Evolutionary conservation across 2,329 filamentous ascomycete species (phyloP).

Genomic region (Zymoseptoria crescenta): DNA sequence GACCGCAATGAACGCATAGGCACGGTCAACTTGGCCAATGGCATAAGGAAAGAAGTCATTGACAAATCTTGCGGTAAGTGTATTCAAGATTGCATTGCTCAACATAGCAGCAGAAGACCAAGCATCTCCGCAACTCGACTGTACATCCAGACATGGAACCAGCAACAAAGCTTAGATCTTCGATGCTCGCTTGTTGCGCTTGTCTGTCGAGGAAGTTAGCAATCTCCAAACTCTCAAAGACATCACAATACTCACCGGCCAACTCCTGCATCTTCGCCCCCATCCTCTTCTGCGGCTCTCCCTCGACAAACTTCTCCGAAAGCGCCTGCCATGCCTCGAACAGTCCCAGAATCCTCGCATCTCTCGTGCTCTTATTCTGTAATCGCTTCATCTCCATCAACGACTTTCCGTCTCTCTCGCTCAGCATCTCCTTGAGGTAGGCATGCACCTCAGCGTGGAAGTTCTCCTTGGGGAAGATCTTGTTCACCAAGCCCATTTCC

Average conservation of each 20-base stretch:
- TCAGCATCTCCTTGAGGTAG: slow-evolving; percentile 19
- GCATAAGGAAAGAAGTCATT: not conserved
- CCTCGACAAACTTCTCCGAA: slow-evolving; percentile 23
- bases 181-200: slow-evolving; percentile 9
- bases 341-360: slow-evolving; percentile 19
- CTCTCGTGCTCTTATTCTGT: slow-evolving; percentile 17
- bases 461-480: slow-evolving; percentile 20
- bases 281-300: slow-evolving; percentile 23
- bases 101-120: not conserved
- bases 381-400: slow-evolving; percentile 26
- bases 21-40: not conserved
- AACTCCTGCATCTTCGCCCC: slow-evolving; percentile 24
- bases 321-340: slow-evolving; percentile 20
- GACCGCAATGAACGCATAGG: not conserved
- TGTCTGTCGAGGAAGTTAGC: slow-evolving; percentile 6
- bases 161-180: slow-evolving; percentile 9
- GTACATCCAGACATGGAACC: not conserved
- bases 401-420: slow-evolving; percentile 19
- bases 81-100: not conserved
- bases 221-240: not conserved
- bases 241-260: slow-evolving; percentile 14
- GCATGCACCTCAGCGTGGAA: slow-evolving; percentile 21
- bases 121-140: not conserved
- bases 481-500: slow-evolving; percentile 21
- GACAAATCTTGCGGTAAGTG: not conserved